These are phyloP conservation scores for Jasminum sambac DNA, from an alignment of 257 asterid genomes.

Conservation along the genomic window DNA sequence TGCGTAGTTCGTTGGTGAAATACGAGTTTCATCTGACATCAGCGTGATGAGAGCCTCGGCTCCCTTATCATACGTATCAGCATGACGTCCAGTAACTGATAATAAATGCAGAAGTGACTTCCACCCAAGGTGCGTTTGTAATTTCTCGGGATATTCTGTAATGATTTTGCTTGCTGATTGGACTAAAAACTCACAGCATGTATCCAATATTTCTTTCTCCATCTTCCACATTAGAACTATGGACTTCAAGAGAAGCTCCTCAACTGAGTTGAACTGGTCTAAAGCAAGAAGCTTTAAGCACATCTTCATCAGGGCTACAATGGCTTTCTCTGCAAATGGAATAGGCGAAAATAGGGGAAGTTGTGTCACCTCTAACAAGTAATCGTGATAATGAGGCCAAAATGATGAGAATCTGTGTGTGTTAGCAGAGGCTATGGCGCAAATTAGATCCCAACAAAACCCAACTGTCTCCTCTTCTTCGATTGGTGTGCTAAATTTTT, in stretches of 20 bases:
- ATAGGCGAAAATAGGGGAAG: constrained; percentile 76
- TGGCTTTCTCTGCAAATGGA: constrained; percentile 75
- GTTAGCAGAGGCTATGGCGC: constrained; percentile 50
- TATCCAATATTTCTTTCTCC: constrained; percentile 85
- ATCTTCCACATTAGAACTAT: constrained; percentile 76
- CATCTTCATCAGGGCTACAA: constrained; percentile 57
- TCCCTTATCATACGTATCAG: constrained; percentile 77
- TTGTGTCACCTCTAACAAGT: constrained; percentile 68
- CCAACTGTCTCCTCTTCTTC: constrained; percentile 88
- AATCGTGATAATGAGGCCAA: constrained; percentile 87
- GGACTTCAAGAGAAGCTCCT: constrained; percentile 80
- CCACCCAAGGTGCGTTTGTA: constrained; percentile 78
- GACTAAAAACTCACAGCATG: constrained; percentile 62
- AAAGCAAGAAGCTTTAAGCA: constrained; percentile 66
- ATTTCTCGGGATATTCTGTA: constrained; percentile 55
- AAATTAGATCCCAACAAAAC: constrained; percentile 86
- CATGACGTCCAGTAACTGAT: constrained; percentile 85
- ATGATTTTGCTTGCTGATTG: constrained; percentile 60
- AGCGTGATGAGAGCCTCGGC: constrained; percentile 57
- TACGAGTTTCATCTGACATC: constrained; percentile 53
- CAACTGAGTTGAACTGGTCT: constrained; percentile 50
- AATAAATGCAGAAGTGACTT: constrained; percentile 71
- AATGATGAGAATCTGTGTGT: constrained; percentile 56
- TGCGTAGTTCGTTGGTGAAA: constrained; percentile 62
- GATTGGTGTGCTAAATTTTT: constrained; percentile 72